Evolutionary conservation across 2,329 filamentous ascomycete species (phyloP).

Genomic region (Cladosporium sp.): DNA sequence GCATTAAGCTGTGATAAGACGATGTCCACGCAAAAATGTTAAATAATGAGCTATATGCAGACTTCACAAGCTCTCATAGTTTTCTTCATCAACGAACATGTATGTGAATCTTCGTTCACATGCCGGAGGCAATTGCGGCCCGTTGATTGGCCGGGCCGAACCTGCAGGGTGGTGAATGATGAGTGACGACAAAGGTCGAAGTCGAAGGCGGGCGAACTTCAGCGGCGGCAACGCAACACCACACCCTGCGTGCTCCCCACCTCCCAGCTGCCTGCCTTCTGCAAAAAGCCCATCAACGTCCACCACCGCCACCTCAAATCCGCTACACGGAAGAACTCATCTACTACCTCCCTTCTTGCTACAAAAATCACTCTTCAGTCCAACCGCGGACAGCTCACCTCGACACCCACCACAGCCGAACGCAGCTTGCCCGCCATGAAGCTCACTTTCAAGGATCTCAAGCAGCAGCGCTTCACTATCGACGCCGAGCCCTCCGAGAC

Average conservation of each 20-base stretch:
- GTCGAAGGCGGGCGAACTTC: not conserved
- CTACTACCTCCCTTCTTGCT: not conserved
- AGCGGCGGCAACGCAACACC: not conserved
- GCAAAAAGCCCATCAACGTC: not conserved
- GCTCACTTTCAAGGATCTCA: slow-evolving; percentile 81
- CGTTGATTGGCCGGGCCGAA: no score
- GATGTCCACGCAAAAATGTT: no score
- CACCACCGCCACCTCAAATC: not conserved
- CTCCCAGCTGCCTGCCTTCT: not conserved
- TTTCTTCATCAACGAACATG: no score
- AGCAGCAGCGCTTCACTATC: slow-evolving; percentile 97
- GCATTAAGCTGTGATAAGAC: no score
- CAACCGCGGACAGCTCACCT: not conserved
- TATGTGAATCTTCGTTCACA: no score
- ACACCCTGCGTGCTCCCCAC: not conserved
- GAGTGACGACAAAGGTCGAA: not conserved
- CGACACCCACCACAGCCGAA: not conserved
- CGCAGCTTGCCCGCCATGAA: slow-evolving; percentile 44
- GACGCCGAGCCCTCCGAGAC: slow-evolving; percentile 89
- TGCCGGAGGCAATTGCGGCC: no score
- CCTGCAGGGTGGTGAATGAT: no score
- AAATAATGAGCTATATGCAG: no score
- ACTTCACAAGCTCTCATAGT: no score
- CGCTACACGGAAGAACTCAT: not conserved
- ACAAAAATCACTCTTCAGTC: not conserved